Evolutionary conservation across 2,329 filamentous ascomycete species (phyloP), one percentile per base, ranked within the genome.

Genomic region (Whalleya microplaca): DNA sequence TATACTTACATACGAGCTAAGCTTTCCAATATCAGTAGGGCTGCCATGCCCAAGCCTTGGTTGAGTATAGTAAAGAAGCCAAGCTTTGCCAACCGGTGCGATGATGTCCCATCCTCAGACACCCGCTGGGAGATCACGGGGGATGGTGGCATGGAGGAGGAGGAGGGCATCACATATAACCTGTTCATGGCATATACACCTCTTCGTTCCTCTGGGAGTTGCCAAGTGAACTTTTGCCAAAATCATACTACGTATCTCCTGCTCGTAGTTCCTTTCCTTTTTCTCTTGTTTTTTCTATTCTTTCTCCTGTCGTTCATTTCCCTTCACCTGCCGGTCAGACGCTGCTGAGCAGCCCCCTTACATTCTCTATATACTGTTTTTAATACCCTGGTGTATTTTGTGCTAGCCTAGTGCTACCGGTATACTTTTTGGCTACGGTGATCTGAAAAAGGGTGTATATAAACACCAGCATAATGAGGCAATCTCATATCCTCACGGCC

Each of bases 271-370:
- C 59, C 45, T 43, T 59, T 56, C 55, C 51, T 52, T 55, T 61
- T 60, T 55, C 40, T 48, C 16, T 50, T 56, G 53, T 44, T 18
- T 23, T 42, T 47, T 27, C 20, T 3, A 43, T 45, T 48, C 40
- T 41, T 53, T 59, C 45, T 51, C 41, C 40, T 45, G 43, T 48
- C 56, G 41, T 48, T 60, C 51, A 23, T 18, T 40, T 59, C 23
- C 42, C 44, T 51, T 51, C 27, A 45, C 57, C 61, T 64, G 62
- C 63, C 53, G 63, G 63, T 59, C 64, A 54, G 59, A 21, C 41
- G 53, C 59, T 62, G 56, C 55, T 62, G 59, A 60, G 51, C 59
- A 62, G 59, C 57, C 45, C 57, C 45, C 47, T 53, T 57, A 51
- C 59, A 20, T 55, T 57, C 56, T 51, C 55, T 54, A 48, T 40